Conservation (phyloP, 352 stramenopile genomes). For the Ophiocytium majus region DNA sequence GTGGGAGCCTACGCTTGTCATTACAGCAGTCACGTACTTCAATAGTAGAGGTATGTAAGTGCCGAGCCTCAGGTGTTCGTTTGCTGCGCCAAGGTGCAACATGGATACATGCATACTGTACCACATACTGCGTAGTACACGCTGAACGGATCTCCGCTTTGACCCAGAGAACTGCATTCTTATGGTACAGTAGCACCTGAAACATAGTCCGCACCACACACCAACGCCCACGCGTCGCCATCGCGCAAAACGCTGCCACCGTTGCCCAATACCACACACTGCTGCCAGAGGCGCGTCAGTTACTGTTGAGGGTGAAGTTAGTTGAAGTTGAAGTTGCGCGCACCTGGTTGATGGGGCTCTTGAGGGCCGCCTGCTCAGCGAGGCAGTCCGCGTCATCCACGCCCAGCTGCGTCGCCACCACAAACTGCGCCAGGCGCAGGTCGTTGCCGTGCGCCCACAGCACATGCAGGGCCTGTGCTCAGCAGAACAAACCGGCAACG, state of each 20-base stretch:
- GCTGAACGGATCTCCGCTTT: too few species aligned
- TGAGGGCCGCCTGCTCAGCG: neutral
- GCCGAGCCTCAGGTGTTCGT: too few species aligned
- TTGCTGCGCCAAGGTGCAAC: too few species aligned
- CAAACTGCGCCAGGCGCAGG: neutral
- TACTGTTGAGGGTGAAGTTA: neutral
- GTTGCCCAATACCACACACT: neutral
- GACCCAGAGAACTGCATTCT: too few species aligned
- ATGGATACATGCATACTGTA: too few species aligned
- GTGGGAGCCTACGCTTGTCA: too few species aligned
- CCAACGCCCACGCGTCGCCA: too few species aligned
- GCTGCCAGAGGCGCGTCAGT: neutral
- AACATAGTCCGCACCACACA: neutral
- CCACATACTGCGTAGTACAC: too few species aligned
- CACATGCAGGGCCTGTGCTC: neutral
- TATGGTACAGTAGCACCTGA: neutral
- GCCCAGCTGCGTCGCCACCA: neutral
- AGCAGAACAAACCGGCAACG: too few species aligned
- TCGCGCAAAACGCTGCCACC: too few species aligned
- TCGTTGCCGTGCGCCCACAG: neutral
- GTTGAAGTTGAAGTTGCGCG: neutral
- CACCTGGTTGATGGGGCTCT: neutral
- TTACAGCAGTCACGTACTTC: too few species aligned
- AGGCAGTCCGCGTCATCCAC: neutral
- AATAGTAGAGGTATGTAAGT: too few species aligned